phyloP scores from a whole-genome alignment of 148 eudicot species.

The Nyssa sinensis region DNA sequence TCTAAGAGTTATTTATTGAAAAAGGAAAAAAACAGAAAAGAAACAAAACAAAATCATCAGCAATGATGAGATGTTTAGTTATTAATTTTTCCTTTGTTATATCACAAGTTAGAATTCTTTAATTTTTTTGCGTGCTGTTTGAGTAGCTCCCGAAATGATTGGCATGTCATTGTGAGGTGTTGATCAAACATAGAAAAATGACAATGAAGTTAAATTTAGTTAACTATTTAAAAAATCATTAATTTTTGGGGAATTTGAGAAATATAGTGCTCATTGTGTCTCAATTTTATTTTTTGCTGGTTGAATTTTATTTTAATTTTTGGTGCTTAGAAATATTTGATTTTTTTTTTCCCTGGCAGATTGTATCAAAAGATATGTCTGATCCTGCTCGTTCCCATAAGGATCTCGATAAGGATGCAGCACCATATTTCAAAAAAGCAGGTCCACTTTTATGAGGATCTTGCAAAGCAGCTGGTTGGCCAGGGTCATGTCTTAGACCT shows the following conservation, averaged over 20 bases:
- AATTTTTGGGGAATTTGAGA: not conserved
- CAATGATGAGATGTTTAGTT: no score
- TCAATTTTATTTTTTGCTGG: not conserved
- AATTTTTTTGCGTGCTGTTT: no score
- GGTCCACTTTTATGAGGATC: conserved; percentile 74
- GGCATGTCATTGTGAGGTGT: conserved; percentile 4
- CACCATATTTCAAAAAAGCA: conserved; percentile 88
- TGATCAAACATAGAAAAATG: no score
- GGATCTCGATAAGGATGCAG: conserved; percentile 98
- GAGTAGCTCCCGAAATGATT: not conserved
- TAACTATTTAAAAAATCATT: no score
- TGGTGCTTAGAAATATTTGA: conserved; percentile 4
- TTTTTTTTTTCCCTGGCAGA: conserved; percentile 41
- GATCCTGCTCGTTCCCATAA: conserved; percentile 98
- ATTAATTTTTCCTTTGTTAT: no score
- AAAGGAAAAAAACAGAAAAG: no score
- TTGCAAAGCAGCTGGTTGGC: conserved; percentile 81
- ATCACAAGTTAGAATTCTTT: no score
- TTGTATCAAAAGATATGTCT: conserved; percentile 88
- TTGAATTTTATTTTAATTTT: not conserved
- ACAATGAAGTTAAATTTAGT: no score
- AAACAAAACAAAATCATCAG: no score
- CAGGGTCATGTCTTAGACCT: conserved; percentile 95
- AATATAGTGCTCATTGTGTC: not conserved
- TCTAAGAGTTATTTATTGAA: no score